A percentile compares a stretch with the other conserved stretches of the same genome.
phyloP scores from a whole-genome alignment of 176 grass and related monocot genomes.

The Stipa capillata region DNA sequence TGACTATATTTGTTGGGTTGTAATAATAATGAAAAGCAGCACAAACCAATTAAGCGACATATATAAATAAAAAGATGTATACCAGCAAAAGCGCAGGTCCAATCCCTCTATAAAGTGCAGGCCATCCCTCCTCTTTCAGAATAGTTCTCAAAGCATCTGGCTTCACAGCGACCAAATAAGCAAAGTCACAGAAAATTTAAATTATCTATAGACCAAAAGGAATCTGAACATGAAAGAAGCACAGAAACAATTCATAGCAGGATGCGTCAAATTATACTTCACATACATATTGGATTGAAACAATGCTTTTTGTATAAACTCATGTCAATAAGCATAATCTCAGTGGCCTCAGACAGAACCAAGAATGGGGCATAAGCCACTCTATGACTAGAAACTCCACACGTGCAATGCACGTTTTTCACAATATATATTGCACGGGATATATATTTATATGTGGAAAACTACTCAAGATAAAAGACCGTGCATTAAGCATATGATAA shows the following conservation, averaged over 20 bases:
- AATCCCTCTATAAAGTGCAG: constrained; percentile 85
- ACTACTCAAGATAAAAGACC: no score
- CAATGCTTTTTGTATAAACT: not conserved
- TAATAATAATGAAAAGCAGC: not conserved
- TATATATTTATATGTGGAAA: no score
- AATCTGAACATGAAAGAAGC: no score
- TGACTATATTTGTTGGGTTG: not conserved
- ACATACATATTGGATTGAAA: not conserved
- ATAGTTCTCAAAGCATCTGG: constrained; percentile 98
- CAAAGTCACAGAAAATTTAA: constrained; percentile 17
- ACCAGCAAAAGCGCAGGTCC: constrained; percentile 87
- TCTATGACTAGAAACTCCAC: no score
- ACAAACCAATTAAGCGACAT: not conserved
- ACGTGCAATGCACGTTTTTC: no score
- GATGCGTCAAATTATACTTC: no score
- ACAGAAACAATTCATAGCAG: constrained; percentile 4
- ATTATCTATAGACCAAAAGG: not conserved
- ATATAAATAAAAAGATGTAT: constrained; percentile 8
- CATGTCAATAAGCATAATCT: not conserved
- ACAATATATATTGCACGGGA: no score
- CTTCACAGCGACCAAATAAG: constrained; percentile 40
- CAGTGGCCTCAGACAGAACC: not conserved
- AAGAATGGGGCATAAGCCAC: not conserved
- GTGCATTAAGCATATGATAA: no score
- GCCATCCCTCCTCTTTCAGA: constrained; percentile 94